Evolutionary conservation across 106 monocot genomes (phyloP).

Genomic region (Hemerocallis citrina): DNA sequence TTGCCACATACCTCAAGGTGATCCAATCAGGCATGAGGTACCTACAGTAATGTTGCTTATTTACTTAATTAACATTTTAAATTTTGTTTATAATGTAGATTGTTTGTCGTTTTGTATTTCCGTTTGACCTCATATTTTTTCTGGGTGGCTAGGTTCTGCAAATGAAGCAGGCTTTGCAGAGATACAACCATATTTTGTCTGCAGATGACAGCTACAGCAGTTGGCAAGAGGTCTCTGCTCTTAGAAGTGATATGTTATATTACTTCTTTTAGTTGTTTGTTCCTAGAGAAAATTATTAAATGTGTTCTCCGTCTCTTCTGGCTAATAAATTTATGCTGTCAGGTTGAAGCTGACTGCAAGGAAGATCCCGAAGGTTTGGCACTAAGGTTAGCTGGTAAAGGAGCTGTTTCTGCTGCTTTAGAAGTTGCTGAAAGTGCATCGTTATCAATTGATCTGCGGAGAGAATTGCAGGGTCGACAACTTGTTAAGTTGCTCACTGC

Average conservation of each 20-base stretch:
- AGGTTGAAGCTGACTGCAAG: constrained; percentile 87
- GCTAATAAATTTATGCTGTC: background rate
- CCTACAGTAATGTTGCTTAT: background rate
- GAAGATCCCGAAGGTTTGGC: constrained; percentile 90
- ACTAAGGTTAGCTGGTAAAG: constrained; percentile 79
- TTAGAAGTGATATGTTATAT: background rate
- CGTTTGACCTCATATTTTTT: background rate
- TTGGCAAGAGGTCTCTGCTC: constrained; percentile 80
- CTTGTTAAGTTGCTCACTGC: constrained; percentile 87
- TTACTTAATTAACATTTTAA: background rate
- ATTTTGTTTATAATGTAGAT: too few species aligned
- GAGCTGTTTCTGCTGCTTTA: constrained; percentile 88
- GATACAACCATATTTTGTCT: constrained; percentile 61
- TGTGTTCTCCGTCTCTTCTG: background rate
- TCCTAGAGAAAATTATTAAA: background rate
- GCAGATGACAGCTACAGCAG: constrained; percentile 69
- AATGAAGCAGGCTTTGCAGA: constrained; percentile 63
- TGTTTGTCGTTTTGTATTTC: background rate
- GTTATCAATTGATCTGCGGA: constrained; percentile 67
- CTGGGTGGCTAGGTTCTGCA: constrained; percentile 39
- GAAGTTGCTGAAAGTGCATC: constrained; percentile 91
- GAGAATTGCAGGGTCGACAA: constrained; percentile 89
- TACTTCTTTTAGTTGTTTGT: background rate
- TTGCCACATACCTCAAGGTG: constrained; percentile 67
- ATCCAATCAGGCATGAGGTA: constrained; percentile 67